phyloP scores from a whole-genome alignment of 2,329 filamentous ascomycete species.

The Zopfia rhizophila region DNA sequence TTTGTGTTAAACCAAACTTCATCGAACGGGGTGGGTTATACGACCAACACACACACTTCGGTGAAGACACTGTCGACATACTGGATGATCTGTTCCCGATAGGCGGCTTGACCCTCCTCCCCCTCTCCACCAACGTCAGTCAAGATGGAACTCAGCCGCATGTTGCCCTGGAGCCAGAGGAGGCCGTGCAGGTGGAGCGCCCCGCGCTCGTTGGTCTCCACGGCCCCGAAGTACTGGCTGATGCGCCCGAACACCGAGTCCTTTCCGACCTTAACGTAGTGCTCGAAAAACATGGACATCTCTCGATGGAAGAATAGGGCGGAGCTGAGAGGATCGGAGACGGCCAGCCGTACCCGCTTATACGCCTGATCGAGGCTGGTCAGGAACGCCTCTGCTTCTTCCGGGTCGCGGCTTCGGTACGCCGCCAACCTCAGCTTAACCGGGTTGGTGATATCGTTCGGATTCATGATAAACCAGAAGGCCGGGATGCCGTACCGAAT shows the following conservation, averaged over 20 bases:
- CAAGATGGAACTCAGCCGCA: neutral
- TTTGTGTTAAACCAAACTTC: too few species aligned
- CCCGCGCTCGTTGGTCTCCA: conserved; percentile 10
- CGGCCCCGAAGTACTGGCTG: conserved; percentile 7
- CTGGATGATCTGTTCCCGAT: conserved; percentile 1
- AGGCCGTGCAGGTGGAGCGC: conserved; percentile 8
- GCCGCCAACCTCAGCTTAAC: conserved; percentile 10
- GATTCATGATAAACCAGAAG: conserved; percentile 11
- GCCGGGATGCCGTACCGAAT: conserved; percentile 7
- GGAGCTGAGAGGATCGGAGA: conserved; percentile 5
- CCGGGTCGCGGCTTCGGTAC: conserved; percentile 5
- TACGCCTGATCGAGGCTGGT: conserved; percentile 4
- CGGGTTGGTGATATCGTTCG: conserved; percentile 14
- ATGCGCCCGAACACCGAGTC: conserved; percentile 7
- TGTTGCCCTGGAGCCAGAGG: conserved; percentile 7
- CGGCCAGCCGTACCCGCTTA: neutral
- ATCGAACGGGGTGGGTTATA: too few species aligned
- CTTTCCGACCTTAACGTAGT: conserved; percentile 9
- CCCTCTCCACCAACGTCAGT: conserved; percentile 1
- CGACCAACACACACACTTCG: conserved; percentile 5
- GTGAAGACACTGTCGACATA: conserved; percentile 7
- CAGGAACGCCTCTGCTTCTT: neutral
- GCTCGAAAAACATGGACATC: conserved; percentile 3
- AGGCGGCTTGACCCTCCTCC: neutral
- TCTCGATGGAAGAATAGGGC: conserved; percentile 5